Percentiles rank a stretch among this genome's conserved stretches.
These are phyloP conservation scores for Trichosporon ovoides DNA, from an alignment of 1,284 basidiomycete genomes.

Conservation along the genomic window DNA sequence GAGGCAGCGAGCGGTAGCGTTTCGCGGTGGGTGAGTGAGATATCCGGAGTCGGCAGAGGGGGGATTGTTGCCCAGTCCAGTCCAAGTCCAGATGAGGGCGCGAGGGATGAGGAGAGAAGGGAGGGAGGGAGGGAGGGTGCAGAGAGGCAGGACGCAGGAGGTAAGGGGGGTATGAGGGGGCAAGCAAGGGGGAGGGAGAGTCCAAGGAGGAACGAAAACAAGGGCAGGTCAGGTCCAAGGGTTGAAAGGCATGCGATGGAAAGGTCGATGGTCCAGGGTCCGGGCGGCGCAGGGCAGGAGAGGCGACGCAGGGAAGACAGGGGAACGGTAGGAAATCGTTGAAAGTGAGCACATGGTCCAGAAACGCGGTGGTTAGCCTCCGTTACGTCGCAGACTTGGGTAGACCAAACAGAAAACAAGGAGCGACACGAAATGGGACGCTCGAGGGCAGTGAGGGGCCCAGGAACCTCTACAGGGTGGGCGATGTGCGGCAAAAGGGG, in stretches of 20 bases:
- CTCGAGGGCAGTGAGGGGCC: not conserved
- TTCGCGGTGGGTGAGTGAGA: too few relatives aligned
- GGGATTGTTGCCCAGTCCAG: not conserved
- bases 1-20: too few relatives aligned
- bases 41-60: too few relatives aligned
- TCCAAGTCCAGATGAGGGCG: too few relatives aligned
- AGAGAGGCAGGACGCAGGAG: not conserved
- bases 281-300: not conserved
- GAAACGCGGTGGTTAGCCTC: conserved; percentile 1
- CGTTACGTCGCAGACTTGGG: not conserved
- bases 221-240: conserved; percentile 3
- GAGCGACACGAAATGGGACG: conserved; percentile 1
- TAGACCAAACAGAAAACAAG: not conserved
- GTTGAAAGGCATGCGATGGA: not conserved
- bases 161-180: not conserved
- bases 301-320: not conserved
- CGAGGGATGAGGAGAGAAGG: too few relatives aligned
- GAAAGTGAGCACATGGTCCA: conserved; percentile 1
- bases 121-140: not conserved
- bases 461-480: conserved; percentile 3
- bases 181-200: not conserved
- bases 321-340: not conserved
- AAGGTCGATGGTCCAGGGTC: not conserved
- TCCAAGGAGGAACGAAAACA: not conserved
- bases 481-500: conserved; percentile 5